Base-by-base conservation (phyloP, 768 basidiomycete genomes). In the Xerocomellus amylosporus region DNA sequence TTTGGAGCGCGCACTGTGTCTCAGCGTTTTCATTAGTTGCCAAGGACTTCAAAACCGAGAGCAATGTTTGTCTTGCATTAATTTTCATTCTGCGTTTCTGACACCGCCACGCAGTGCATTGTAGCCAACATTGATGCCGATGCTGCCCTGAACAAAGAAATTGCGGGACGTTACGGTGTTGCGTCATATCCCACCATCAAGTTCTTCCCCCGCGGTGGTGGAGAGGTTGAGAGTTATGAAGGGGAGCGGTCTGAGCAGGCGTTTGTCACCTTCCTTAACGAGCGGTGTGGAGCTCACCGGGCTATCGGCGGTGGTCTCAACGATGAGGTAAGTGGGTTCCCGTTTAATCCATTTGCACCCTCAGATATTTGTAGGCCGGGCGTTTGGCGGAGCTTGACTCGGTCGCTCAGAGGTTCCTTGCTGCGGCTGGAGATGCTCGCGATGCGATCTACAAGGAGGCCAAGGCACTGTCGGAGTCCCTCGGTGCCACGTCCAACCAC, bases 81-180 rank as follows among this genome's bases (percentile, higher is more conserved):
- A 14, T 3, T 24, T 22, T 13, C n/a, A 17, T 17, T 24, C 24
- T 15, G 46, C 40, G 2, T 55, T 44, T 50, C 45, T 60, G 47
- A 64, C n/a, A 43, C 26, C 4, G 22, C 39, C 51, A 6, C 26
- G 30, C 58, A 93, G 91, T 94, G 92, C 67, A 73, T 96, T 51
- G 83, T 99, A 51, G 94, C 93, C 28, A 93, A 96, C 71, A 73
- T 98, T 55, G 86, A 98, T 71, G 93, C 88, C 20, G 93, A 98
- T 69, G 88, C 89, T 37, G 78, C 84, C 56, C 77, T 77, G 69
- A 96, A 97, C 78, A 79, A 80, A 61, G 81, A 79, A 20, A 71
- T 97, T 49, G 84, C 87, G 9, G 58, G 68, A 36, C 81, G 83
- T 67, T 94, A 94, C 64, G 88, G 77, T 6, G 81, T 99, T 53